Evolutionary conservation across 1,139 yeast species (phyloP).

Genomic region (Scheffersomyces parashehatae): DNA sequence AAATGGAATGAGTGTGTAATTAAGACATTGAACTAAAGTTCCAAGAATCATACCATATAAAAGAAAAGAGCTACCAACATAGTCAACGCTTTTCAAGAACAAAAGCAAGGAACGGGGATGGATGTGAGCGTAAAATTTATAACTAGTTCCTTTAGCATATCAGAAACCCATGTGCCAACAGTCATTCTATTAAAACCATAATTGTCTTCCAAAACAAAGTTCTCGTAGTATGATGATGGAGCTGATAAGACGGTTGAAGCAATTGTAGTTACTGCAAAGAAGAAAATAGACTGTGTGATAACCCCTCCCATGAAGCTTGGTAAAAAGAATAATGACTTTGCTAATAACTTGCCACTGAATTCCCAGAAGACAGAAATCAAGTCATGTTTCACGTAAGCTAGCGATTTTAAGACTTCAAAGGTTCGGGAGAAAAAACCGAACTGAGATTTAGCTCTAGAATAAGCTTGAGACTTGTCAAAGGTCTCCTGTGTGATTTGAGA

Average conservation of each 20-base stretch:
- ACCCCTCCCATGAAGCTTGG: conserved; percentile 53
- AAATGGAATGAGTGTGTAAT: conserved; percentile 69
- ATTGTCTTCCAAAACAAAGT: conserved; percentile 87
- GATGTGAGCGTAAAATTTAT: conserved; percentile 54
- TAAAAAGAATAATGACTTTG: conserved; percentile 29
- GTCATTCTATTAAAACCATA: conserved; percentile 93
- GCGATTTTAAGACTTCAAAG: conserved; percentile 55
- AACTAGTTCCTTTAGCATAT: conserved; percentile 59
- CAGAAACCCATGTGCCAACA: conserved; percentile 65
- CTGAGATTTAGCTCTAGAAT: conserved; percentile 78
- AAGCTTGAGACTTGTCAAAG: conserved; percentile 74
- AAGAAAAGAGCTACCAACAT: conserved; percentile 78
- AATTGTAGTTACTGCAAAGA: conserved; percentile 45
- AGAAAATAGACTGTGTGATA: conserved; percentile 68
- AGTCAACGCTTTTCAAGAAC: conserved; percentile 76
- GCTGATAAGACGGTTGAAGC: conserved; percentile 53
- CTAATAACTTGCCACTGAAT: conserved; percentile 45
- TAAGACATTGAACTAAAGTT: conserved; percentile 67
- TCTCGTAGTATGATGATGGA: conserved; percentile 73
- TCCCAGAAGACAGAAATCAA: conserved; percentile 71
- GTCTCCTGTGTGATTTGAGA: conserved; percentile 71
- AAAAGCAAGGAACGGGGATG: conserved; percentile 70
- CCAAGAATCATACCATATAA: conserved; percentile 74
- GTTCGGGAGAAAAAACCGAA: conserved; percentile 62
- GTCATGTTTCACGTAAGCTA: conserved; percentile 60